Evolutionary conservation across 805 yeast genomes (phyloP).

Genomic region (Saccharomycopsis sp.): DNA sequence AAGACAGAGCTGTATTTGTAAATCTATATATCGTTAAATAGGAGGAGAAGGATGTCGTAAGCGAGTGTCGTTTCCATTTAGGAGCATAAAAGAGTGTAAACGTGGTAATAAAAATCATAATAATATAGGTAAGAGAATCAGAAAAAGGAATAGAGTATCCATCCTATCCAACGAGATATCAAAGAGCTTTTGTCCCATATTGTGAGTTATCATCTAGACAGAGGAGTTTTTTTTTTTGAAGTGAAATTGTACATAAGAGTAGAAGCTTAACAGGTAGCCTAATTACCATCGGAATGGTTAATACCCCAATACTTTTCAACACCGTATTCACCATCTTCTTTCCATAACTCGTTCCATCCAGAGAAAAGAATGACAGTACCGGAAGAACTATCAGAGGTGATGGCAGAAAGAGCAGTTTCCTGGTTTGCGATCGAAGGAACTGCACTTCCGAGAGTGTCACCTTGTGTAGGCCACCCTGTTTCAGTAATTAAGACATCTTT

Average conservation of each 20-base stretch:
- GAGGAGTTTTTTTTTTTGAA: too few relatives aligned
- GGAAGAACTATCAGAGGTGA: constrained; percentile 67
- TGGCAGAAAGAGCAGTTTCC: constrained; percentile 60
- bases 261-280: neutral
- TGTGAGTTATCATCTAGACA: too few relatives aligned
- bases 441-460: constrained; percentile 59
- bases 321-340: constrained; percentile 60
- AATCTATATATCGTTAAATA: neutral
- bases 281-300: constrained; percentile 11
- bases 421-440: constrained; percentile 75
- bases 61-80: neutral
- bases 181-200: too few relatives aligned
- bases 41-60: neutral
- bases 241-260: neutral
- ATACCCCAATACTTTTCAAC: constrained; percentile 89
- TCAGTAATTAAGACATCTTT: constrained; percentile 74
- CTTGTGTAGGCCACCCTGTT: constrained; percentile 95
- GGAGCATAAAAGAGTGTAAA: neutral
- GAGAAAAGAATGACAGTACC: constrained; percentile 62
- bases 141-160: neutral
- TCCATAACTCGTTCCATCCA: constrained; percentile 86
- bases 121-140: neutral
- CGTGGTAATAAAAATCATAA: neutral
- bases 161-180: too few relatives aligned
- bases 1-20: neutral